Percentiles rank a stretch among this genome's conserved stretches.
phyloP scores from a whole-genome alignment of 2,329 filamentous ascomycete genomes.

The Mollisia scopiformis region DNA sequence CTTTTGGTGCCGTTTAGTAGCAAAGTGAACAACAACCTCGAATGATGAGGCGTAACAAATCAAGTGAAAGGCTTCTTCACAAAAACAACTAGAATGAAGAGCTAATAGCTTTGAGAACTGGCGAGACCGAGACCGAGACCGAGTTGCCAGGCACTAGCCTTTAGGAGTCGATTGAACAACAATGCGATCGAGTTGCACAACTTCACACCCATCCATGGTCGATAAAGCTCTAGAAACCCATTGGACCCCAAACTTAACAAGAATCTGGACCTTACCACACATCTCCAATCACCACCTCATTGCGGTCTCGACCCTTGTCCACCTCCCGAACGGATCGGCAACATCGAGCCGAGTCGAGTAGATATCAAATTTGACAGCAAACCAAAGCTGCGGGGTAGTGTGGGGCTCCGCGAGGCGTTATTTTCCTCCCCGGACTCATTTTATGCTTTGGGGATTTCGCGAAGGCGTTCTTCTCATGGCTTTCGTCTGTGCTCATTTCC shows the following conservation, averaged over 20 bases:
- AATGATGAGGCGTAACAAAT: no score
- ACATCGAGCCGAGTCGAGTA: neutral
- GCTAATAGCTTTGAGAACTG: no score
- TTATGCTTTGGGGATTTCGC: neutral
- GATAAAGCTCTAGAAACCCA: neutral
- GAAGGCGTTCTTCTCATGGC: neutral
- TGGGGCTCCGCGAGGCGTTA: neutral
- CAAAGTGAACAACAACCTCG: no score
- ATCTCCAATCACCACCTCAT: neutral
- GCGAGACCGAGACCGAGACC: no score
- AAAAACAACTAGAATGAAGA: no score
- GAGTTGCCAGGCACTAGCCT: no score
- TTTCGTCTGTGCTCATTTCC: neutral
- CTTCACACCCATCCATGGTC: neutral
- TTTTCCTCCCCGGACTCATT: neutral
- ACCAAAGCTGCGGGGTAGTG: constrained; percentile 4
- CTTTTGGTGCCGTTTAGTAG: no score
- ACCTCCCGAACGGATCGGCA: neutral
- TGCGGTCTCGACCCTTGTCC: neutral
- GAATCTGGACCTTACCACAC: neutral
- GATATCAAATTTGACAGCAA: neutral
- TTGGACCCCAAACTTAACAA: neutral
- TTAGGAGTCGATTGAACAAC: no score
- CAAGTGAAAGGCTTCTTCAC: no score
- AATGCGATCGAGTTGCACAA: neutral